Percentiles rank a stretch among this genome's conserved stretches.
Conservation (phyloP, 1,284 basidiomycete species). For the Omphalotus olearius region DNA sequence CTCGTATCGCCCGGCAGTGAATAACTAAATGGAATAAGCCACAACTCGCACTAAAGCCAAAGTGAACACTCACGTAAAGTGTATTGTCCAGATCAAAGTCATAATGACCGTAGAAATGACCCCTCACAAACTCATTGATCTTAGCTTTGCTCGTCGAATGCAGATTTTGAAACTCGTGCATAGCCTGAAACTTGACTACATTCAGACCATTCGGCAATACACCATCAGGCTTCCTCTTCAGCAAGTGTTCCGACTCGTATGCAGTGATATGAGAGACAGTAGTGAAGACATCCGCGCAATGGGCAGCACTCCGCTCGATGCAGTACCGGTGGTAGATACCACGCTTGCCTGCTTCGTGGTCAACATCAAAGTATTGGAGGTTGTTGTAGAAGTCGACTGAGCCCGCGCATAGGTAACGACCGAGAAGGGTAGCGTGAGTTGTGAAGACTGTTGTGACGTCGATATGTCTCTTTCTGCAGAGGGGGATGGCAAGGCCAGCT, state of each 20-base stretch:
- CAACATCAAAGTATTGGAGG: slow-evolving; percentile 98
- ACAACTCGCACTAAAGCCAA: background rate
- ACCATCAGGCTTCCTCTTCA: slow-evolving; percentile 97
- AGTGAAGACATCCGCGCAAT: slow-evolving; percentile 97
- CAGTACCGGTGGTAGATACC: slow-evolving; percentile 94
- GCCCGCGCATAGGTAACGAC: slow-evolving; percentile 96
- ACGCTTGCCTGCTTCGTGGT: slow-evolving; percentile 97
- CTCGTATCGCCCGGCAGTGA: slow-evolving; percentile 98
- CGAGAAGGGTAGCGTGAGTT: slow-evolving; percentile 97
- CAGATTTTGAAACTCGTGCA: slow-evolving; percentile 97
- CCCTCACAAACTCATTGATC: slow-evolving; percentile 96
- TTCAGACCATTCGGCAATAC: slow-evolving; percentile 98
- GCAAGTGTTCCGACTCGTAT: slow-evolving; percentile 92
- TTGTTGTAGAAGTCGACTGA: slow-evolving; percentile 99
- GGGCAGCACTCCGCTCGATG: slow-evolving; percentile 91
- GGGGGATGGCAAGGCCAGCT: slow-evolving; percentile 93
- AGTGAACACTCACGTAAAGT: slow-evolving; percentile 64
- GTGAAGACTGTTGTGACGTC: slow-evolving; percentile 98
- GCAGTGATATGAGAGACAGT: slow-evolving; percentile 98
- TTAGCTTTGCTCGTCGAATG: slow-evolving; percentile 92
- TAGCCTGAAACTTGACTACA: slow-evolving; percentile 93
- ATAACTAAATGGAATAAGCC: slow-evolving; percentile 53
- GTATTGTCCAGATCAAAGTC: slow-evolving; percentile 97
- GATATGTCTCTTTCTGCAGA: slow-evolving; percentile 94
- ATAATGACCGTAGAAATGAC: slow-evolving; percentile 98